These are phyloP conservation scores for Arthrobotrys conoides DNA, from an alignment of 2,329 filamentous ascomycete species.

Conservation along the genomic window DNA sequence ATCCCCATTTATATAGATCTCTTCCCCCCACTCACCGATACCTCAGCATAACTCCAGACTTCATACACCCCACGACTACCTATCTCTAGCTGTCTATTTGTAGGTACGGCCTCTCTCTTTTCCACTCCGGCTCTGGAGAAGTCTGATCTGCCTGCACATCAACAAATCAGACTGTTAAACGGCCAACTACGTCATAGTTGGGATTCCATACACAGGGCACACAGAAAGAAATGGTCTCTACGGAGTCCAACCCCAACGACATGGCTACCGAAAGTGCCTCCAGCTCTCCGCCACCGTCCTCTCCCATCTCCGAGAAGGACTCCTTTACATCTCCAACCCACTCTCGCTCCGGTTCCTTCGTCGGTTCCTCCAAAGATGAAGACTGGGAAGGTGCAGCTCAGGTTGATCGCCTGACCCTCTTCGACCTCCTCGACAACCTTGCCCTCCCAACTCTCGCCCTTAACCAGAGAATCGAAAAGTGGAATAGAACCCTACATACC, in stretches of 20 bases:
- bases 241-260: slow-evolving; percentile 44
- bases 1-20: not conserved
- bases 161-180: not conserved
- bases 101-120: not conserved
- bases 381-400: slow-evolving; percentile 70
- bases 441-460: slow-evolving; percentile 71
- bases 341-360: slow-evolving; percentile 55
- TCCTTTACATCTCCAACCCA: slow-evolving; percentile 50
- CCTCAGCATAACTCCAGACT: not conserved
- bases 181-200: not conserved
- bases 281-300: slow-evolving; percentile 56
- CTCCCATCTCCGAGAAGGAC: slow-evolving; percentile 45
- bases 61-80: not conserved
- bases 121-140: not conserved
- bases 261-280: slow-evolving; percentile 49
- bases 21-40: not conserved
- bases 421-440: slow-evolving; percentile 94
- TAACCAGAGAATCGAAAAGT: slow-evolving; percentile 88
- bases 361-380: slow-evolving; percentile 55
- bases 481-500: slow-evolving; percentile 84
- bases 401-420: slow-evolving; percentile 87
- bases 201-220: not conserved
- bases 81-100: no score
- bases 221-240: slow-evolving; percentile 27
- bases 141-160: not conserved